phyloP scores from a whole-genome alignment of 495 filamentous ascomycete genomes.

The Talaromyces borbonicus region DNA sequence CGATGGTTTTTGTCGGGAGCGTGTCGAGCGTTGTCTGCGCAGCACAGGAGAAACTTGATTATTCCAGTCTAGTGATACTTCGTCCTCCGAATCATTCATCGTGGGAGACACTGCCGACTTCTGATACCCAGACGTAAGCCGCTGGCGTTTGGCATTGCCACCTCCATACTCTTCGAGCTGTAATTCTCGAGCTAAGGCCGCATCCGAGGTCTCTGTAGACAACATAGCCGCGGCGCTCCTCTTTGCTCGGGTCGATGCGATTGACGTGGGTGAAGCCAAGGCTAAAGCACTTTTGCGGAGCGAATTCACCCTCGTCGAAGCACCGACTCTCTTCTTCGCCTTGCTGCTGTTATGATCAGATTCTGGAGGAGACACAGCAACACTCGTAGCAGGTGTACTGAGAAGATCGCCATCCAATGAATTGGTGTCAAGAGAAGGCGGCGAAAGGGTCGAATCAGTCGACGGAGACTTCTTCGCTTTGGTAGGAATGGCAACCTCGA shows the following conservation, averaged over 20 bases:
- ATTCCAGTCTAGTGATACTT: slow-evolving; percentile 1
- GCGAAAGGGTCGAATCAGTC: slow-evolving; percentile 12
- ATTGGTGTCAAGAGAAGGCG: slow-evolving; percentile 22
- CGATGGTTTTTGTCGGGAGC: neutral
- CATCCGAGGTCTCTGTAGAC: slow-evolving; percentile 36
- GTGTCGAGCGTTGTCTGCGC: slow-evolving; percentile 1
- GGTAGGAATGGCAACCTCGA: slow-evolving; percentile 34
- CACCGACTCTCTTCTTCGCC: slow-evolving; percentile 24
- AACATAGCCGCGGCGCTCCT: slow-evolving; percentile 17
- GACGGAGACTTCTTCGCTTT: slow-evolving; percentile 12
- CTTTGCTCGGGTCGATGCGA: slow-evolving; percentile 17
- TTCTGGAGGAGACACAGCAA: slow-evolving; percentile 47
- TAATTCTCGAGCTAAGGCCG: slow-evolving; percentile 45
- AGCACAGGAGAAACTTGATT: slow-evolving; percentile 4
- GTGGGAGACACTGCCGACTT: neutral
- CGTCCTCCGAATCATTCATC: slow-evolving; percentile 9
- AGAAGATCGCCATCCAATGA: slow-evolving; percentile 45
- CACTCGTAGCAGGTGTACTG: slow-evolving; percentile 72
- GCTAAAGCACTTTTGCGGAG: slow-evolving; percentile 32
- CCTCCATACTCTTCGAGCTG: slow-evolving; percentile 53
- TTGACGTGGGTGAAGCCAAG: slow-evolving; percentile 16
- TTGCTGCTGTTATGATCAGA: slow-evolving; percentile 18
- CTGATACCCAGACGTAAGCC: slow-evolving; percentile 9
- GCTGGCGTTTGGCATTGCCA: slow-evolving; percentile 17
- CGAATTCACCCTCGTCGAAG: slow-evolving; percentile 28